phyloP scores from a whole-genome alignment of 495 filamentous ascomycete species.

The Daldinia concentrica region DNA sequence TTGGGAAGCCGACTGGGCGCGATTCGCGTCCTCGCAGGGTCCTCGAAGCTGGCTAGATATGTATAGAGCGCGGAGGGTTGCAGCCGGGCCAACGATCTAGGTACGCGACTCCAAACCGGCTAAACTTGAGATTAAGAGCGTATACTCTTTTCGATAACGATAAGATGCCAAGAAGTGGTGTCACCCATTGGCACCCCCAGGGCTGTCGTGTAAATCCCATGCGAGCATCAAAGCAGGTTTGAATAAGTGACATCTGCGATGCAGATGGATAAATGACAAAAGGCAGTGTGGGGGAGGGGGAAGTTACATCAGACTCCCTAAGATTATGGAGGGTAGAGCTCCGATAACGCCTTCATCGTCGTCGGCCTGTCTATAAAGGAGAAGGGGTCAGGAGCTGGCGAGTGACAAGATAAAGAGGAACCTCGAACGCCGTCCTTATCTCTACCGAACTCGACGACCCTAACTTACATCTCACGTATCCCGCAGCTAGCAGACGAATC shows the following conservation, averaged over 20 bases:
- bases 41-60: constrained; percentile 25
- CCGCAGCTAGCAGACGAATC: constrained; percentile 21
- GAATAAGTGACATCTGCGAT: constrained; percentile 31
- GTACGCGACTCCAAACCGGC: constrained; percentile 29
- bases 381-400: constrained; percentile 14
- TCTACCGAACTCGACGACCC: constrained; percentile 13
- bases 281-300: constrained; percentile 37
- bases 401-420: constrained; percentile 4
- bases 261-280: constrained; percentile 42
- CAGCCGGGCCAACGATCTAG: constrained; percentile 38
- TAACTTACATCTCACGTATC: constrained; percentile 10
- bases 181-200: constrained; percentile 11
- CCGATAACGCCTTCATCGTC: constrained; percentile 34
- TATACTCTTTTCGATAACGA: constrained; percentile 41
- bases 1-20: constrained; percentile 32
- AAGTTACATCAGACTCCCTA: constrained; percentile 40
- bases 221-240: constrained; percentile 19
- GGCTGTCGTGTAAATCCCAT: constrained; percentile 34
- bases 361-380: constrained; percentile 35
- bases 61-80: constrained; percentile 40
- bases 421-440: constrained; percentile 10
- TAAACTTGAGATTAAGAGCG: constrained; percentile 38
- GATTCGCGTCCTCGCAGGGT: constrained; percentile 23
- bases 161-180: constrained; percentile 45
- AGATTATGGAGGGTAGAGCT: constrained; percentile 40